Conservation (phyloP, 148 eudicot species). For the Heliamphora exappendiculata region DNA sequence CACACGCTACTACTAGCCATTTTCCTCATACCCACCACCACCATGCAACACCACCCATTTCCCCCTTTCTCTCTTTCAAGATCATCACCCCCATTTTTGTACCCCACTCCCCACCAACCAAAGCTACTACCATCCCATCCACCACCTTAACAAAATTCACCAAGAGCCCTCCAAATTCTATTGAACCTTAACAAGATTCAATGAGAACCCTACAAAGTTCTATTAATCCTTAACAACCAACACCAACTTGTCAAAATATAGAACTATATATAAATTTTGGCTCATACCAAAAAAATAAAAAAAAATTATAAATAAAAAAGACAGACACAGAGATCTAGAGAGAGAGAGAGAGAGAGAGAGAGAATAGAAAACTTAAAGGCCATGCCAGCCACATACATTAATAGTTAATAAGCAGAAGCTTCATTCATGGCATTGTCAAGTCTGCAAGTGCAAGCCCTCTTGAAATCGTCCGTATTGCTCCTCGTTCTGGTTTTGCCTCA, state of each 20-base stretch:
- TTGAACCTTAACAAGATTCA: slow-evolving; percentile 3
- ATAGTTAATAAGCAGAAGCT: background rate
- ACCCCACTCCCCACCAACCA: too few relatives aligned
- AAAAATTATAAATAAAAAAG: background rate
- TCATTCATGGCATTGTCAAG: slow-evolving; percentile 13
- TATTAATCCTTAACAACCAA: slow-evolving; percentile 3
- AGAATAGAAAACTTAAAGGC: background rate
- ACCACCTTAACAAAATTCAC: too few relatives aligned
- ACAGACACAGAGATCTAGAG: background rate
- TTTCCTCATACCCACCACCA: too few relatives aligned
- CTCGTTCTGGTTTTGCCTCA: background rate
- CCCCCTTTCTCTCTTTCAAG: too few relatives aligned
- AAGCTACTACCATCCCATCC: too few relatives aligned
- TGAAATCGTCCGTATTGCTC: background rate
- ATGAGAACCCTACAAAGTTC: slow-evolving; percentile 3
- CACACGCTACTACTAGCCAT: too few relatives aligned
- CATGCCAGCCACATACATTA: background rate
- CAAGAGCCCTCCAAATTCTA: slow-evolving; percentile 4
- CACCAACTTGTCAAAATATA: background rate
- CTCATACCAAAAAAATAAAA: background rate
- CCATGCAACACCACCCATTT: too few relatives aligned
- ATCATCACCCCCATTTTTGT: too few relatives aligned
- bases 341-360: background rate
- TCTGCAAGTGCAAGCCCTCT: background rate
- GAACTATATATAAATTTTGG: background rate